phyloP scores from a whole-genome alignment of 2,329 filamentous ascomycete genomes.

The Incumbomyces lentus region DNA sequence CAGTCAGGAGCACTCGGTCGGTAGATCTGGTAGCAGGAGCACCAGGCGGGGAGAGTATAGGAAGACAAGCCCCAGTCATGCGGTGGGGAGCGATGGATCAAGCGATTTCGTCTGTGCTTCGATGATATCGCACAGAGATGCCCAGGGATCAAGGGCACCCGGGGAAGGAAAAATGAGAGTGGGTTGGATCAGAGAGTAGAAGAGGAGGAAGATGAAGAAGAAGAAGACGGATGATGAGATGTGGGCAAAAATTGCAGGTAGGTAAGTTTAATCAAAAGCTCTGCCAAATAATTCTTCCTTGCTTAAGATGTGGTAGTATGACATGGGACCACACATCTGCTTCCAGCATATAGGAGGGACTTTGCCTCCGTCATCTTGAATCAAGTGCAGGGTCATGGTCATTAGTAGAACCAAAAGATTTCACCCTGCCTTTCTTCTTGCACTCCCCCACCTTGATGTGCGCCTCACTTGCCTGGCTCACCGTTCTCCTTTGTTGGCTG shows the following conservation, averaged over 20 bases:
- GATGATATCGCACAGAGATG: background rate
- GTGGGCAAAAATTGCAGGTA: no score
- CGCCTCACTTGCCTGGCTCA: background rate
- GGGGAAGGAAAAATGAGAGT: constrained; percentile 5
- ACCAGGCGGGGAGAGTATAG: background rate
- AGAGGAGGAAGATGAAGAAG: background rate
- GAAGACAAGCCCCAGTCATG: background rate
- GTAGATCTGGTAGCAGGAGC: background rate
- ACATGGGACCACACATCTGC: no score
- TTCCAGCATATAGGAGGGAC: no score
- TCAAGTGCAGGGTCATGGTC: no score
- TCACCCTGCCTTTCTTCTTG: no score
- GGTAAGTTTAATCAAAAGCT: no score
- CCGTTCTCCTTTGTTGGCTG: background rate
- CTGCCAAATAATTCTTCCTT: no score
- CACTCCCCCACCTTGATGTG: background rate
- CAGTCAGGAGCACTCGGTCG: background rate
- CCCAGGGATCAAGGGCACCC: background rate
- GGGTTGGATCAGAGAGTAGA: constrained; percentile 6
- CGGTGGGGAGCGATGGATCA: background rate
- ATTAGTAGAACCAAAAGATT: no score
- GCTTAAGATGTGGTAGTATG: no score
- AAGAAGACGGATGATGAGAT: no score
- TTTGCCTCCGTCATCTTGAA: no score
- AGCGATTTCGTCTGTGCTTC: background rate